Evolutionary conservation across 257 asterid species (phyloP).

Genomic region (Voacanga thouarsii): DNA sequence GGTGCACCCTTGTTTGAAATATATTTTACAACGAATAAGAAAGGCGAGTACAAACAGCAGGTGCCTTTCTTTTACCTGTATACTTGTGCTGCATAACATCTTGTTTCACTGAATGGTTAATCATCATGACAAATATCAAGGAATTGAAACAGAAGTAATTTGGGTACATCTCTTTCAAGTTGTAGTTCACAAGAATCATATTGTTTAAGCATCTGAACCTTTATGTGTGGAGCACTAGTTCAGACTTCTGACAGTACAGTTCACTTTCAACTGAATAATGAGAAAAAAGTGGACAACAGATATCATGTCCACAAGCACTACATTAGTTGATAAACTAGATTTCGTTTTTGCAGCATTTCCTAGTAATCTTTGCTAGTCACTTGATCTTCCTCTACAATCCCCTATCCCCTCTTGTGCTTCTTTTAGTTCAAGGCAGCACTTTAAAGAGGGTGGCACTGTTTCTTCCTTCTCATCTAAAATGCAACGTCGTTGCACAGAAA

Average conservation of each 20-base stretch:
- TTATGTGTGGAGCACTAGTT: neutral
- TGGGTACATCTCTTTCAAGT: neutral
- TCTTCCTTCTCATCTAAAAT: neutral
- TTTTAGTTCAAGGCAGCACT: neutral
- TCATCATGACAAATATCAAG: neutral
- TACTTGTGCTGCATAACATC: slow-evolving; percentile 7
- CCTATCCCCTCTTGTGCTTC: neutral
- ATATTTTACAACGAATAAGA: slow-evolving; percentile 55
- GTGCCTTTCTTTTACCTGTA: slow-evolving; percentile 35
- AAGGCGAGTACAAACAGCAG: slow-evolving; percentile 73
- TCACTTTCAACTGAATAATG: slow-evolving; percentile 1
- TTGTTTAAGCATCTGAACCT: neutral
- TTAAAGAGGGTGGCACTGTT: neutral
- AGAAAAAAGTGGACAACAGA: neutral
- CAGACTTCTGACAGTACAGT: neutral
- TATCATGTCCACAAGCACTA: neutral
- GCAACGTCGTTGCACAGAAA: neutral
- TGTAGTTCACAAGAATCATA: slow-evolving; percentile 2
- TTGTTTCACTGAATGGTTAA: neutral
- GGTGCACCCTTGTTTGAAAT: slow-evolving; percentile 91
- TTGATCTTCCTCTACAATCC: neutral
- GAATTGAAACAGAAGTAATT: neutral
- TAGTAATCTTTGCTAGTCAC: neutral
- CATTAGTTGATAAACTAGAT: neutral
- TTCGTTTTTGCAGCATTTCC: neutral